Base-by-base conservation (phyloP, 2,329 filamentous ascomycete genomes). In the Colletotrichum sp. region DNA sequence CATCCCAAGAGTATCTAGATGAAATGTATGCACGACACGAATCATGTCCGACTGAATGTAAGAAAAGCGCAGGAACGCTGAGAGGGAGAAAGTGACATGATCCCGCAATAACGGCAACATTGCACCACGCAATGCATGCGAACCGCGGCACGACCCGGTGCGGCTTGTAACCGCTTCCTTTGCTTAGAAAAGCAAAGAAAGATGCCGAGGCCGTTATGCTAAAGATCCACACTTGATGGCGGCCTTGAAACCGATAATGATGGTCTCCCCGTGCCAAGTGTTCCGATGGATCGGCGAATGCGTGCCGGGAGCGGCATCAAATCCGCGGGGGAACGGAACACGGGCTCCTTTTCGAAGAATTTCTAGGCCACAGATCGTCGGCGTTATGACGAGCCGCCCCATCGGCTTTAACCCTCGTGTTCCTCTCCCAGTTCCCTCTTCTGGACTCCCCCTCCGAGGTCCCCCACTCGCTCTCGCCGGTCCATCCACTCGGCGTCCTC, bases 381-480 rank as follows among this genome's bases (percentile, higher is more conserved):
- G 72, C 72, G 72, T 66, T 75, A 72, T 62, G 62, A 67, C 28
- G 62, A 55, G 7, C 24, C 9, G 72, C 8, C 52, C 72, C 52
- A 72, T 75, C 72, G 72, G 72, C 34, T 24, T 72, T 75, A 72
- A 72, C 3, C 18, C 26, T 9, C 34, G n/a, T 30, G 13, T 34
- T 36, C n/a, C n/a, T 32, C 24, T 32, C 60, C 28, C 52, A 44
- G 32, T 65, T 26, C 57, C 28, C 15, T 68, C 64, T 62, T 49
- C 18, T 55, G 24, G 39, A 44, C 32, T 24, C 9, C 62, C 34
- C 39, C 39, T 34, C 63, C 63, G 24, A 71, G 15, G 18, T 5
- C 36, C 66, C 62, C 73, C 73, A 68, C 73, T 73, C 64, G 70
- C 57, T 59, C 36, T 73, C 64, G 44, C 59, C 57, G 70, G 34